A percentile compares a stretch with the other conserved stretches of the same genome.
These are phyloP conservation scores for Petunia axillaris DNA, from an alignment of 257 asterid species.

Conservation along the genomic window DNA sequence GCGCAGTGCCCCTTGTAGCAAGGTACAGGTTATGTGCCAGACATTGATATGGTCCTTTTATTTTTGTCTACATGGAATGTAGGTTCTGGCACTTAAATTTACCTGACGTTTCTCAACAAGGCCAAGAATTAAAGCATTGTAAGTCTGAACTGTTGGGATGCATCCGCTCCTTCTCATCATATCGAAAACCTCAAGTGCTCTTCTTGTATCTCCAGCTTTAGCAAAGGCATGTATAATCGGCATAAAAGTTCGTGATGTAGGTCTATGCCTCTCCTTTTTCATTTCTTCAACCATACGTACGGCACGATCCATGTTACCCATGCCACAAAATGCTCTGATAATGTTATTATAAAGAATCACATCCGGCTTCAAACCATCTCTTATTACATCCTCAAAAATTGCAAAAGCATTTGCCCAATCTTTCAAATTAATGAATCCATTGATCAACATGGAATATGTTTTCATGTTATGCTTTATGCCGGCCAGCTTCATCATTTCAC, in stretches of 20 bases:
- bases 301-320: conserved; percentile 95
- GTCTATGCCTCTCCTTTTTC: conserved; percentile 78
- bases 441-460: conserved; percentile 95
- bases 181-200: conserved; percentile 69
- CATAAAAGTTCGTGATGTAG: conserved; percentile 83
- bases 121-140: conserved; percentile 85
- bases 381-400: conserved; percentile 80
- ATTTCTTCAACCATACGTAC: conserved; percentile 81
- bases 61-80: neutral
- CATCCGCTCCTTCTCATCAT: conserved; percentile 95
- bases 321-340: conserved; percentile 87
- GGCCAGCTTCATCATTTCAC: conserved; percentile 72
- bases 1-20: neutral
- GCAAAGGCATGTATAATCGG: conserved; percentile 91
- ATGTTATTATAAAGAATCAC: conserved; percentile 87
- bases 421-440: conserved; percentile 78
- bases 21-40: neutral
- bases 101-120: conserved; percentile 92
- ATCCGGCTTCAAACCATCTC: conserved; percentile 87
- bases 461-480: conserved; percentile 88
- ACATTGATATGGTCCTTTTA: neutral
- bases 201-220: conserved; percentile 71
- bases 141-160: conserved; percentile 87
- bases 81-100: conserved; percentile 7
- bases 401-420: conserved; percentile 99